Evolutionary conservation across 805 yeast species (phyloP), one percentile per base, ranked within the genome.

Genomic region (Candida hungchunana): DNA sequence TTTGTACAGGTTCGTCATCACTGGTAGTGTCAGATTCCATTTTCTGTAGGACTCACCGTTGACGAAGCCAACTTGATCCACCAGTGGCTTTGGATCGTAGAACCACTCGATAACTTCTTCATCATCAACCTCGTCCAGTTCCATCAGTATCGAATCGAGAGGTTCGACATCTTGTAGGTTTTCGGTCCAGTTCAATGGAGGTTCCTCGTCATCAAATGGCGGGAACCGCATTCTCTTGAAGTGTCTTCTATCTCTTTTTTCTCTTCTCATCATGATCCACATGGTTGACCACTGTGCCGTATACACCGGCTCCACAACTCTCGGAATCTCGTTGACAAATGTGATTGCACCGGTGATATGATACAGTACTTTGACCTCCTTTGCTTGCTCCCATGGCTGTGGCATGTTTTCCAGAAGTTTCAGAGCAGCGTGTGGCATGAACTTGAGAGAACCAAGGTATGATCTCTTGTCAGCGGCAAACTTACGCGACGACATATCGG

Each of bases 161-260:
- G 86, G 79, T 32, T 82, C 89, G 1, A 79, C 62, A 12, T 77
- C 82, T 42, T 84, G 82, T 11, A 88, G 64, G 50, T 83, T 82
- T 37, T 87, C 94, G n/a, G 77, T 51, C 79, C 85, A 93, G 38
- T 80, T 75, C 21, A 89, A 54, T 1, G 95, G 94, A 0, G 96
- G 96, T 57, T 90, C 97, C 58, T 93, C 98, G 55, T 93, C 99
- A 59, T 93, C 98, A 62, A 90, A 88, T 0, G 95, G 89, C 1
- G 99, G 99, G 48, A 93, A 84, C 38, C 87, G 72, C 85, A 93
- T 80, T 47, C 99, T 73, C 52, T 86, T 83, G 62, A 93, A 90
- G 55, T 85, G 94, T 22, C 77, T 67, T 48, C 97, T 71, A 55
- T 89, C 97, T 39, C 94, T 74, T 58, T 93, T 93, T 55, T 93